Evolutionary conservation across 164 flowering plant species (phyloP).

Genomic region (Stephania japonica): DNA sequence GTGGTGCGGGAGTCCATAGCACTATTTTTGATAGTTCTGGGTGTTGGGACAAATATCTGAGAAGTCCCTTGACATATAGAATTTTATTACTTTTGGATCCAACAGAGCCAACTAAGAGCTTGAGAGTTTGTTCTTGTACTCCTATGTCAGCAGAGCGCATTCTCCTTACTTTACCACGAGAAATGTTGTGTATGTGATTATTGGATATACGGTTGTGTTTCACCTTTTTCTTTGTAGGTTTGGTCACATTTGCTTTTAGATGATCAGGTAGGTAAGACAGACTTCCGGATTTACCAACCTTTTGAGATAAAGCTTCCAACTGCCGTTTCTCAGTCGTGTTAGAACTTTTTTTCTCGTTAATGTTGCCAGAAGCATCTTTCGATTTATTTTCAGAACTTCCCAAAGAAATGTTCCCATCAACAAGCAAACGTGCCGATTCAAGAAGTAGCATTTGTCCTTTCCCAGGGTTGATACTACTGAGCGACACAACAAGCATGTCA

Average conservation of each 20-base stretch:
- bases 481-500: conserved; percentile 79
- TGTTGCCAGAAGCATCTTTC: neutral
- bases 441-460: conserved; percentile 88
- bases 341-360: conserved; percentile 20
- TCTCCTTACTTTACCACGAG: conserved; percentile 20
- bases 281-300: conserved; percentile 17
- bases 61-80: conserved; percentile 65
- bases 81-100: conserved; percentile 95
- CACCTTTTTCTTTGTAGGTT: conserved; percentile 6
- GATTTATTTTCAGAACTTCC: conserved; percentile 19
- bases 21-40: conserved; percentile 62
- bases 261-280: conserved; percentile 9
- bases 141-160: conserved; percentile 25
- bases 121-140: conserved; percentile 33
- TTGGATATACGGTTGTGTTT: conserved; percentile 6
- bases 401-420: conserved; percentile 27
- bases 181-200: conserved; percentile 10
- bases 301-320: conserved; percentile 45
- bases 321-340: conserved; percentile 24
- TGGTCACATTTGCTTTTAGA: conserved; percentile 13
- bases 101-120: conserved; percentile 88
- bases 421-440: conserved; percentile 53
- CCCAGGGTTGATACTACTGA: conserved; percentile 90
- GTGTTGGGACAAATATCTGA: conserved; percentile 53
- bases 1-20: conserved; percentile 93